Percentiles rank a stretch among this genome's conserved stretches.
Conservation (phyloP, 495 filamentous ascomycete species). For the Apodospora peruviana region DNA sequence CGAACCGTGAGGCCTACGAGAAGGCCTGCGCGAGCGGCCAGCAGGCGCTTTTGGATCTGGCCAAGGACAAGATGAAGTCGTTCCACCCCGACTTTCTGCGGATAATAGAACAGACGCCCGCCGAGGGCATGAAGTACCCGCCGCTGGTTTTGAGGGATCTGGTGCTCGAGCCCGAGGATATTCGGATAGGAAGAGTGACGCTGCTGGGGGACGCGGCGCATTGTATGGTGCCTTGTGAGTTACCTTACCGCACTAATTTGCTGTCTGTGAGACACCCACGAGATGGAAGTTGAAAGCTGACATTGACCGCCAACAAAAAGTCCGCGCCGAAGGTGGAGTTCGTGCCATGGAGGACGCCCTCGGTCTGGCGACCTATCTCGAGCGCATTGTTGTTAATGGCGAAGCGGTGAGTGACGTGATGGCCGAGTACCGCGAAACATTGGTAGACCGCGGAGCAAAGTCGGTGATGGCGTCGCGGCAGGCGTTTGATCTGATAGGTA, state of each 20-base stretch:
- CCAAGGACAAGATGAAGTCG: constrained; percentile 16
- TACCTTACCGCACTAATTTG: not conserved
- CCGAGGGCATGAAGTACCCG: constrained; percentile 12
- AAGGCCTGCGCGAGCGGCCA: constrained; percentile 11
- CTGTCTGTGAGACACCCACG: not conserved
- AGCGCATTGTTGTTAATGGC: not conserved
- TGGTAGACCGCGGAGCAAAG: not conserved
- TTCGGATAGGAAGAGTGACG: constrained; percentile 33
- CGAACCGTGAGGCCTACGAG: constrained; percentile 14
- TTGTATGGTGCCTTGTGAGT: constrained; percentile 42
- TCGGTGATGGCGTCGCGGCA: not conserved
- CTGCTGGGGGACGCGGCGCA: constrained; percentile 50
- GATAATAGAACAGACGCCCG: constrained; percentile 17
- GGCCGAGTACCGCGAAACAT: not conserved
- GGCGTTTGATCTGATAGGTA: not conserved
- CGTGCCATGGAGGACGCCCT: not conserved
- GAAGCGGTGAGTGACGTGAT: not conserved
- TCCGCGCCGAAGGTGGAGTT: constrained; percentile 1
- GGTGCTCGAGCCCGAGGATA: constrained; percentile 15
- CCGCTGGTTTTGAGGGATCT: constrained; percentile 16
- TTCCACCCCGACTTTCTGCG: constrained; percentile 13
- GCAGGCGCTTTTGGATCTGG: constrained; percentile 16
- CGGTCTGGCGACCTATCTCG: not conserved
- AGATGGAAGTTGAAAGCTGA: too few species aligned
- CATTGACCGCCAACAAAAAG: too few species aligned